These are phyloP conservation scores for Calonectria pseudoturangicola DNA, from an alignment of 2,329 filamentous ascomycete genomes.

Conservation along the genomic window DNA sequence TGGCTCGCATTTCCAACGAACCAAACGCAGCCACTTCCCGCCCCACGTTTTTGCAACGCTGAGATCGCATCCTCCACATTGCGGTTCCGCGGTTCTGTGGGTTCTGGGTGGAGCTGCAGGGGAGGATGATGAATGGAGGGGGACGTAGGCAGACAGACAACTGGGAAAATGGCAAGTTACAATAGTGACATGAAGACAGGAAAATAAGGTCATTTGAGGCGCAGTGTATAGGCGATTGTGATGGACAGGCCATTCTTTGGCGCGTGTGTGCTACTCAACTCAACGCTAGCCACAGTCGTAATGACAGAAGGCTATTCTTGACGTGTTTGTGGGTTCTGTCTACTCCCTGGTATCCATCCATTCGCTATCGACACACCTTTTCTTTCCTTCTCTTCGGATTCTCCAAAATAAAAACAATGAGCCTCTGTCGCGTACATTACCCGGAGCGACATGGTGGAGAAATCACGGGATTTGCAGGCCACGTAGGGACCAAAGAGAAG, in stretches of 20 bases:
- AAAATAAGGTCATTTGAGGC: neutral
- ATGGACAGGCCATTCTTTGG: too few species aligned
- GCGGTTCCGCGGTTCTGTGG: constrained; percentile 26
- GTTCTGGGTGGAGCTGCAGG: neutral
- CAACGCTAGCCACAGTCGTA: too few species aligned
- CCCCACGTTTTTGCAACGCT: constrained; percentile 8
- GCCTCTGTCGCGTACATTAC: neutral
- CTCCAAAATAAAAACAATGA: neutral
- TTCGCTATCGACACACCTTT: neutral
- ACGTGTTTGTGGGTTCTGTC: neutral
- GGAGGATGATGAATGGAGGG: neutral
- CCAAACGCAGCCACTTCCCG: constrained; percentile 11
- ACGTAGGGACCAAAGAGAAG: neutral
- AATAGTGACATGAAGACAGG: neutral
- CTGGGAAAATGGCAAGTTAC: neutral
- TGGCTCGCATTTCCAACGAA: constrained; percentile 12
- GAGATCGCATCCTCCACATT: constrained; percentile 2
- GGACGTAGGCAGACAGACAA: neutral
- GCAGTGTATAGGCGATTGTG: too few species aligned
- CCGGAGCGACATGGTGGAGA: neutral
- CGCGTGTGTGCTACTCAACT: too few species aligned
- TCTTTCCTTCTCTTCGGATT: neutral
- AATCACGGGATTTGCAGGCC: constrained; percentile 18
- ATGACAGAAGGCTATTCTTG: too few species aligned
- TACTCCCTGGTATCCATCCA: neutral